Percentiles rank a stretch among this genome's conserved stretches.
phyloP scores from a whole-genome alignment of 208 protist genomes.

The Leishmania major region DNA sequence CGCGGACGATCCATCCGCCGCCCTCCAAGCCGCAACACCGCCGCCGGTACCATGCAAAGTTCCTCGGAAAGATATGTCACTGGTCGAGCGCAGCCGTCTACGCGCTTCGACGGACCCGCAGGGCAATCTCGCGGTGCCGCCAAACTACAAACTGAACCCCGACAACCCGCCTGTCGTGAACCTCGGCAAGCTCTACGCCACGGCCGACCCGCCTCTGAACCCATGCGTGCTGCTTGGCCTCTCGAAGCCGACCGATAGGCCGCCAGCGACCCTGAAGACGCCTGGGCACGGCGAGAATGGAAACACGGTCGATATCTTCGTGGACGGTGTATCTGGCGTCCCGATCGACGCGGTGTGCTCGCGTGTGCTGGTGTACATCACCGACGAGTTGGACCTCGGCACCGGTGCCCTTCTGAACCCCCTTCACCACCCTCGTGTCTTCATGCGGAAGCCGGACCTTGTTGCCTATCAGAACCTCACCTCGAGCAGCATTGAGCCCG shows the following conservation, averaged over 20 bases:
- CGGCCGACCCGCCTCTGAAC: conserved; percentile 23
- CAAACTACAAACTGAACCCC: conserved; percentile 38
- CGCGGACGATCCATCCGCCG: too few species aligned
- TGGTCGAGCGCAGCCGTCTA: conserved; percentile 24
- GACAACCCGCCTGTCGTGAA: conserved; percentile 26
- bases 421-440: conserved; percentile 38
- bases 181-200: conserved; percentile 31
- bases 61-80: conserved; percentile 15
- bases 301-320: conserved; percentile 38
- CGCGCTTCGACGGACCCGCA: conserved; percentile 29
- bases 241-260: conserved; percentile 26
- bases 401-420: conserved; percentile 35
- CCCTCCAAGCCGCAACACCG: not conserved
- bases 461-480: conserved; percentile 53
- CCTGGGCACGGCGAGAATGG: conserved; percentile 35
- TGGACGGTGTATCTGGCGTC: conserved; percentile 53
- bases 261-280: conserved; percentile 7
- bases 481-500: conserved; percentile 43
- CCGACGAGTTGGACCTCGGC: conserved; percentile 39
- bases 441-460: conserved; percentile 55
- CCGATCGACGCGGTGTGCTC: conserved; percentile 58
- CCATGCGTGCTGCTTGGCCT: conserved; percentile 44
- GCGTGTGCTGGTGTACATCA: conserved; percentile 66
- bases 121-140: conserved; percentile 49
- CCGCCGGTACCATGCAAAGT: conserved; percentile 7